phyloP scores from a whole-genome alignment of 306 rosid genomes.

The Prunus kanzakura region DNA sequence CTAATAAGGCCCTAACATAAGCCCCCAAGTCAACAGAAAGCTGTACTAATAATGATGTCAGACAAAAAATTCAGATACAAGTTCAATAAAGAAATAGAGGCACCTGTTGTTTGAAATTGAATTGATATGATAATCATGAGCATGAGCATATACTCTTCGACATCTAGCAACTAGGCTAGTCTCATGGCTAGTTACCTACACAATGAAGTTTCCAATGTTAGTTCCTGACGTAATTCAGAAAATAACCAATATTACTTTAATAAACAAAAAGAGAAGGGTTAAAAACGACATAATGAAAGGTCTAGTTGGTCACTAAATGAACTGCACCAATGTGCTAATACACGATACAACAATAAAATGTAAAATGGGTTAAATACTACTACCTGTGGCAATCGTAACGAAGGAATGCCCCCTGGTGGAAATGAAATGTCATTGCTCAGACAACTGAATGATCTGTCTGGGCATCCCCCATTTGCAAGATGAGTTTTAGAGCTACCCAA shows the following conservation, averaged over 20 bases:
- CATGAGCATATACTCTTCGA: constrained; percentile 97
- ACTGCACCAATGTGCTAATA: neutral
- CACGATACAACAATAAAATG: constrained; percentile 1
- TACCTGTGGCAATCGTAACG: constrained; percentile 82
- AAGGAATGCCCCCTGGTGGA: constrained; percentile 79
- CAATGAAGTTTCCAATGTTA: constrained; percentile 26
- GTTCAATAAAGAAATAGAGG: constrained; percentile 17
- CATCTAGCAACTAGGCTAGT: constrained; percentile 85
- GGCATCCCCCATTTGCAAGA: constrained; percentile 84
- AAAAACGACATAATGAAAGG: constrained; percentile 1
- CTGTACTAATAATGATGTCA: neutral
- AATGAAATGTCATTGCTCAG: constrained; percentile 60
- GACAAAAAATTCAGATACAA: neutral
- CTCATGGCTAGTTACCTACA: constrained; percentile 88
- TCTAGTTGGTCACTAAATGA: neutral
- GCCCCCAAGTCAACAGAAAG: neutral
- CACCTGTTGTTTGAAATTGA: constrained; percentile 99
- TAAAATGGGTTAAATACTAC: constrained; percentile 41
- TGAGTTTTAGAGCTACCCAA: constrained; percentile 47
- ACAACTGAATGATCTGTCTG: constrained; percentile 49
- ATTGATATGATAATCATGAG: constrained; percentile 98
- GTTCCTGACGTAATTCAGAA: constrained; percentile 18
- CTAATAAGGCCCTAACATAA: neutral
- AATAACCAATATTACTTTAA: neutral
- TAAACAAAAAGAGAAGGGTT: constrained; percentile 6